Evolutionary conservation across 2,329 filamentous ascomycete species (phyloP), one percentile per base, ranked within the genome.

Genomic region (Fusarium mundagurra): DNA sequence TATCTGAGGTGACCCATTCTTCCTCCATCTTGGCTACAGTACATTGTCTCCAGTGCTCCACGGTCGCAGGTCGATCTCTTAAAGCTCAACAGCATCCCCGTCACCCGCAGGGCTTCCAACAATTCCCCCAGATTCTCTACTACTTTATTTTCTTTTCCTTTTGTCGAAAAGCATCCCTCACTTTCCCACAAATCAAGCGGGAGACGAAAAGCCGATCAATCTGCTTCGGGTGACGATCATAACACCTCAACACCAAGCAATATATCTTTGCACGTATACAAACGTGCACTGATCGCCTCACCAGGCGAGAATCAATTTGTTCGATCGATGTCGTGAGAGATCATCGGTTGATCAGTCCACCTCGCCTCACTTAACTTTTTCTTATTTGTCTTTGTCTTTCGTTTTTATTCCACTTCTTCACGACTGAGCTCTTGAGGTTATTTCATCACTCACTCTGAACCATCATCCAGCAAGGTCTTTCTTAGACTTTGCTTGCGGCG

Each of bases 1-100:
- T 74, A 76, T 76, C 73, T 75, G 67, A 68, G 70, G 67, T 65
- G 76, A 75, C 76, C 73, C 74, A 71, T 61, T 75, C 71, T 76
- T 78, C 70, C 71, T 69, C 69, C 53, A 59, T 72, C 61, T 73
- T 70, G 65, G 64, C 60, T 50, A 39, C 51, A 54, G 51, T 59
- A 31, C 43, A 61, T 31, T 58, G 59, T 61, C 48, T 58, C 47
- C 59, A 57, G n/a, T 60, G 60, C 65, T 61, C 72, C 72, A 74
- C 69, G 64, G 54, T 34, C 53, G 58, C 57, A 67, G 63, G 72
- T 43, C 66, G 69, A 76, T 78, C 73, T 77, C 60, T 77, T 77
- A 78, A 77, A 78, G 62, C 72, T 76, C 67, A 54, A 67, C 53
- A 67, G 61, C 48, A 66, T 72, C 76, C 76, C 71, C 61, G 64